Evolutionary conservation across 164 flowering plant genomes (phyloP).

Genomic region (Protea cynaroides): DNA sequence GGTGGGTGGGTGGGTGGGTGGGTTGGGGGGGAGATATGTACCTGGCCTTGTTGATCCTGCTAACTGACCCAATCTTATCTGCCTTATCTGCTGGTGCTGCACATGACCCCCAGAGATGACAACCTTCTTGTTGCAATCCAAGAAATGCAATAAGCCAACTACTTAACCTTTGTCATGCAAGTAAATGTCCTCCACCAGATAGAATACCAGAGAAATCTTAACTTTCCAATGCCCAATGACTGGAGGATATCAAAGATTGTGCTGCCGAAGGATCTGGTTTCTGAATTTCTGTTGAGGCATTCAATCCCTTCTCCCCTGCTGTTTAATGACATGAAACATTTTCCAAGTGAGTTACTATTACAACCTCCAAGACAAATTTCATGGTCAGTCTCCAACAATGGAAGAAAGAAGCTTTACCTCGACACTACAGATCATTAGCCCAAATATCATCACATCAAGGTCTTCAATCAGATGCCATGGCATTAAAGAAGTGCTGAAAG

Average conservation of each 20-base stretch:
- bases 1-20: too few species aligned
- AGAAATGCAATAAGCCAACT: slow-evolving; percentile 71
- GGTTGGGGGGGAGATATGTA: too few species aligned
- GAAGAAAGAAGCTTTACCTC: slow-evolving; percentile 39
- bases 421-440: slow-evolving; percentile 57
- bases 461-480: slow-evolving; percentile 77
- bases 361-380: slow-evolving; percentile 34
- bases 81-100: slow-evolving; percentile 13
- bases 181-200: slow-evolving; percentile 45
- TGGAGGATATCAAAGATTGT: slow-evolving; percentile 29
- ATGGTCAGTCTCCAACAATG: slow-evolving; percentile 47
- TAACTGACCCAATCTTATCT: slow-evolving; percentile 18
- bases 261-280: slow-evolving; percentile 21
- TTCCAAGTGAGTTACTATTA: slow-evolving; percentile 60
- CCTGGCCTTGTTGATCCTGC: slow-evolving; percentile 13
- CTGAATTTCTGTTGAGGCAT: slow-evolving; percentile 59
- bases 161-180: slow-evolving; percentile 71
- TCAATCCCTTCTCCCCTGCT: slow-evolving; percentile 66
- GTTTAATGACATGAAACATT: slow-evolving; percentile 40
- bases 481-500: slow-evolving; percentile 47
- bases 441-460: slow-evolving; percentile 58
- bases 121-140: slow-evolving; percentile 39
- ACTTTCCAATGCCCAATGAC: slow-evolving; percentile 89
- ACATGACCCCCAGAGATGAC: slow-evolving; percentile 4
- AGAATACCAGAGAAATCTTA: slow-evolving; percentile 40